Conservation (phyloP, 441 rosid species). For the Populus trichocarpa region DNA sequence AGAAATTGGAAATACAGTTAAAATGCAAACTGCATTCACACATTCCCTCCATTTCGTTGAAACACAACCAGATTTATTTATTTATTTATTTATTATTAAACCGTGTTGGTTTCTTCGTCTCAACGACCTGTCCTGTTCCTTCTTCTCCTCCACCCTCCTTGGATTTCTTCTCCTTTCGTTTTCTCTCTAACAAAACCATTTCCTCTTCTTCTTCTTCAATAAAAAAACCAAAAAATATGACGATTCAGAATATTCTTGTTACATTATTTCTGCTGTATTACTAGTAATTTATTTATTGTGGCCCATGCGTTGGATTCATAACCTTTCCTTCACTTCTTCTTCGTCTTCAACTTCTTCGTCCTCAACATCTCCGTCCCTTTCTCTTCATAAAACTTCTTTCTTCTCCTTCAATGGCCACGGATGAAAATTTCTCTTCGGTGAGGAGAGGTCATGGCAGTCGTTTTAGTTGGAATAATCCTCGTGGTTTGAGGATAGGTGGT, state of each 20-base stretch:
- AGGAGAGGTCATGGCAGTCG: not conserved
- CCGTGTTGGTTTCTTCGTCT: not conserved
- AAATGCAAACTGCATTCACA: not conserved
- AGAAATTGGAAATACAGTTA: not conserved
- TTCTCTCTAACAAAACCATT: not conserved
- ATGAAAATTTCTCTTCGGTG: not conserved
- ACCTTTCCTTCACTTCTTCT: not conserved
- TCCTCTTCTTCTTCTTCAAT: not conserved
- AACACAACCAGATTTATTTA: not conserved
- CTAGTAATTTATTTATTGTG: not conserved
- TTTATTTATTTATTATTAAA: no score
- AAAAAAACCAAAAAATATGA: not conserved
- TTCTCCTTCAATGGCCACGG: not conserved
- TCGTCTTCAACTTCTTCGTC: not conserved
- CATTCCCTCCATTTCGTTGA: not conserved
- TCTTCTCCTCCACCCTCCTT: not conserved
- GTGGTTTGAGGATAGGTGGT: not conserved
- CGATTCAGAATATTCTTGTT: not conserved
- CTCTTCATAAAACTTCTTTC: not conserved
- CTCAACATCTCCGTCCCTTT: not conserved
- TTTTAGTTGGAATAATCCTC: not conserved
- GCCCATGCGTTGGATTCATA: constrained; percentile 3
- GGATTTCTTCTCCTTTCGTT: not conserved
- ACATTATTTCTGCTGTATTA: not conserved
- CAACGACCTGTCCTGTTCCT: not conserved